These are phyloP conservation scores for Macrophomina tecta DNA, from an alignment of 2,329 filamentous ascomycete species.

Conservation along the genomic window DNA sequence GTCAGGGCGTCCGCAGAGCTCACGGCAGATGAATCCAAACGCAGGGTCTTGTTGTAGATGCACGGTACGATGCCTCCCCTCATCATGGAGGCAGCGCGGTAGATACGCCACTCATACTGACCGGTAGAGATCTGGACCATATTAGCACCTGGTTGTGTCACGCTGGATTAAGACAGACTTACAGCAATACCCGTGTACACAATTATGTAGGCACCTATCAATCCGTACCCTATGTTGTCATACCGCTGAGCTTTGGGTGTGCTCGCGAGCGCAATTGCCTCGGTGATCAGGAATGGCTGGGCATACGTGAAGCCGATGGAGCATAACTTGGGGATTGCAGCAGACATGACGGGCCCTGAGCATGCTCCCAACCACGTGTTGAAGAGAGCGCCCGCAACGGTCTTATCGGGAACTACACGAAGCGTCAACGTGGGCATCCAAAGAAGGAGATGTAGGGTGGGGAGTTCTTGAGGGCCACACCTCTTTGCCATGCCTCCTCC, in stretches of 20 bases:
- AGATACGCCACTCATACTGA: constrained; percentile 25
- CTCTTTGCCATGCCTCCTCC: not conserved
- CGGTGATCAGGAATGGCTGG: constrained; percentile 32
- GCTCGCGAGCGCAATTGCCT: constrained; percentile 26
- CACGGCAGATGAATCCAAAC: not conserved
- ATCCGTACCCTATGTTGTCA: constrained; percentile 47
- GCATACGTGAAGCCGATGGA: constrained; percentile 33
- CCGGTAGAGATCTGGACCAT: constrained; percentile 44
- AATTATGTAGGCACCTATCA: constrained; percentile 52
- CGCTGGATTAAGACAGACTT: constrained; percentile 32
- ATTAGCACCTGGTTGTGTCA: constrained; percentile 22
- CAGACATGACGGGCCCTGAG: constrained; percentile 12
- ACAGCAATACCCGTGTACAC: constrained; percentile 52
- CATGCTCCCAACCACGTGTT: not conserved
- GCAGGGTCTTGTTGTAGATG: constrained; percentile 55
- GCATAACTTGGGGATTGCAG: constrained; percentile 27
- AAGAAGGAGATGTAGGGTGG: not conserved
- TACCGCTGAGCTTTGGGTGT: not conserved
- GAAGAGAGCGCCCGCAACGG: not conserved
- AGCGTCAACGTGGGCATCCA: not conserved
- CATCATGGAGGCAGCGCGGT: constrained; percentile 44
- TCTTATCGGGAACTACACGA: not conserved
- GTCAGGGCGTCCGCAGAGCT: constrained; percentile 6
- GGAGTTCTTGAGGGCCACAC: not conserved
- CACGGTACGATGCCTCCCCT: constrained; percentile 54